phyloP scores from a whole-genome alignment of 1,284 basidiomycete genomes.

The Malassezia brasiliensis region DNA sequence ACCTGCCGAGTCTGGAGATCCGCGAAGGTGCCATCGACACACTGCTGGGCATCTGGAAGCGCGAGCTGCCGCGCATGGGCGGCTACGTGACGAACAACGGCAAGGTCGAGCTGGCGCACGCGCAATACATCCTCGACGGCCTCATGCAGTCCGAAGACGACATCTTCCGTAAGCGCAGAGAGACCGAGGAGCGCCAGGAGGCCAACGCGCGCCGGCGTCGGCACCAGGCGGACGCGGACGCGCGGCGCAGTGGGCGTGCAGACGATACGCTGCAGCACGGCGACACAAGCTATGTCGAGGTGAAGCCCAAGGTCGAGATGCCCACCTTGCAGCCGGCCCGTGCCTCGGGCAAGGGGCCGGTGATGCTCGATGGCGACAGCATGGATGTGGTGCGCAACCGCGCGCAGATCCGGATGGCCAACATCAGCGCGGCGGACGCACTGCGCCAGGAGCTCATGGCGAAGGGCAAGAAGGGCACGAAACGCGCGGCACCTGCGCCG shows the following conservation, averaged over 20 bases:
- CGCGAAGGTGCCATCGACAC: conserved; percentile 98
- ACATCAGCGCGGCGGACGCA: conserved; percentile 86
- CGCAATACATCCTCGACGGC: conserved; percentile 89
- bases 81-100: conserved; percentile 94
- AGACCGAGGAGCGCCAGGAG: conserved; percentile 84
- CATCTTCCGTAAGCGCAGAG: conserved; percentile 82
- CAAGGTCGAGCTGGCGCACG: conserved; percentile 70
- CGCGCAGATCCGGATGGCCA: conserved; percentile 62
- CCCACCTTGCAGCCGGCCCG: conserved; percentile 18
- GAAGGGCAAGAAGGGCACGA: conserved; percentile 32
- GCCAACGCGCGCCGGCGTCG: conserved; percentile 52
- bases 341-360: conserved; percentile 21
- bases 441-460: conserved; percentile 78
- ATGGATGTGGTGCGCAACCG: conserved; percentile 34
- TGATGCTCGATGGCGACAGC: conserved; percentile 35
- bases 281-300: conserved; percentile 22
- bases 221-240: not conserved
- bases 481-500: conserved; percentile 43
- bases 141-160: conserved; percentile 85
- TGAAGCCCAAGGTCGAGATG: conserved; percentile 18
- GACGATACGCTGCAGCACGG: conserved; percentile 18
- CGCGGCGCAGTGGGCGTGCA: not conserved
- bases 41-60: conserved; percentile 87
- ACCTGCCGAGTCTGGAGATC: conserved; percentile 94
- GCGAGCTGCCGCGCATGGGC: conserved; percentile 83